Evolutionary conservation across 345 rosid species (phyloP).

Genomic region (Draba incana): DNA sequence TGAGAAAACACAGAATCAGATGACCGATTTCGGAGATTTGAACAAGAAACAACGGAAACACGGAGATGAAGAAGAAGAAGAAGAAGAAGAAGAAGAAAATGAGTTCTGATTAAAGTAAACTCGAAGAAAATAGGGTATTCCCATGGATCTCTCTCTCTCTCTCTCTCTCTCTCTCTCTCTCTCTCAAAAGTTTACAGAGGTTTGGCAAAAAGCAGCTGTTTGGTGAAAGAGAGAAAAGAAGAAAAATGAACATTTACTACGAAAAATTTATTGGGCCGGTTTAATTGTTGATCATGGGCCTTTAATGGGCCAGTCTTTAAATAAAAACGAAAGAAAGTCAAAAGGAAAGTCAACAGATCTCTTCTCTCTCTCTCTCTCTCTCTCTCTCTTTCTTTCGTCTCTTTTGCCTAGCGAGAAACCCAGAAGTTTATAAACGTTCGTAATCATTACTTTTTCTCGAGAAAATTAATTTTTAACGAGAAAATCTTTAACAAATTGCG

Average conservation of each 20-base stretch:
- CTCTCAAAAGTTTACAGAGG: slow-evolving; percentile 42
- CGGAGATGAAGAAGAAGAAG: slow-evolving; percentile 13
- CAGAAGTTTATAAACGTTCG: slow-evolving; percentile 25
- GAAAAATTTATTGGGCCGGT: slow-evolving; percentile 21
- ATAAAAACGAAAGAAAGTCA: neutral
- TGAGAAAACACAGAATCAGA: slow-evolving; percentile 21
- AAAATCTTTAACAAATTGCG: slow-evolving; percentile 9
- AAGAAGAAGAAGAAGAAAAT: slow-evolving; percentile 23
- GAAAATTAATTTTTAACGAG: slow-evolving; percentile 3
- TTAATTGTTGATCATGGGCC: slow-evolving; percentile 13
- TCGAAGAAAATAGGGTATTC: slow-evolving; percentile 39
- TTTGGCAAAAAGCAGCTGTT: slow-evolving; percentile 52
- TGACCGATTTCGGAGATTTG: slow-evolving; percentile 24
- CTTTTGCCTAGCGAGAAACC: slow-evolving; percentile 22
- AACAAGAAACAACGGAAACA: slow-evolving; percentile 25
- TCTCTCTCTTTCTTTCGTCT: neutral
- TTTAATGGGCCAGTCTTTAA: neutral
- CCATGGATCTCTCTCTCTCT: slow-evolving; percentile 38
- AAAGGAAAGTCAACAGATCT: slow-evolving; percentile 28
- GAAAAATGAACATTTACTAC: slow-evolving; percentile 3
- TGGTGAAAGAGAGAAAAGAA: slow-evolving; percentile 27
- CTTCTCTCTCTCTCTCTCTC: neutral
- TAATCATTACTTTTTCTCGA: slow-evolving; percentile 30
- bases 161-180: slow-evolving; percentile 36
- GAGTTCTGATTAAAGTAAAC: slow-evolving; percentile 27